phyloP scores from a whole-genome alignment of 805 yeast genomes.

The Pichia deserticola region DNA sequence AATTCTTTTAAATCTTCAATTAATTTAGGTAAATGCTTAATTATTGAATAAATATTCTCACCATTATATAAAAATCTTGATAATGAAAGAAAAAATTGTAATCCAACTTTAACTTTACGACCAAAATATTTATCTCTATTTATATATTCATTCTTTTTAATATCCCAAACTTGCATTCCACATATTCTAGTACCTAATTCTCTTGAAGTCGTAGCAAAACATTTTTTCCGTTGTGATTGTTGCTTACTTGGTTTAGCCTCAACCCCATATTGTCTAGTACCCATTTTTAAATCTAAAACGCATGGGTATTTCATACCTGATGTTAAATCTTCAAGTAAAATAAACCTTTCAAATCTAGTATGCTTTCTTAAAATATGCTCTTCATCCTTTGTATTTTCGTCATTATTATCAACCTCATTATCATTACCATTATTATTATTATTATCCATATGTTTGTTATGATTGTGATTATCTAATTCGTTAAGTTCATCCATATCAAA shows the following conservation, averaged over 20 bases:
- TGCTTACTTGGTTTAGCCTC: constrained; percentile 72
- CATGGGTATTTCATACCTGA: constrained; percentile 78
- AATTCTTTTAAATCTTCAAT: constrained; percentile 55
- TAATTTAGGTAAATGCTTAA: constrained; percentile 59
- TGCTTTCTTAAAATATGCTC: constrained; percentile 17
- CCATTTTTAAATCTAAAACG: constrained; percentile 94
- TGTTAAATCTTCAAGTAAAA: constrained; percentile 85
- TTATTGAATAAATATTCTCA: constrained; percentile 43
- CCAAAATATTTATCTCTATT: constrained; percentile 92
- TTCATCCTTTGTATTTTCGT: background rate
- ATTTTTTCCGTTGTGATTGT: constrained; percentile 72
- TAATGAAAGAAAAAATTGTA: constrained; percentile 68
- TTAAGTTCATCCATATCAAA: background rate
- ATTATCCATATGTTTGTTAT: too few relatives aligned
- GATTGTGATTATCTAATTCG: background rate
- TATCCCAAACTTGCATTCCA: constrained; percentile 85
- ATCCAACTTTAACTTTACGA: constrained; percentile 61
- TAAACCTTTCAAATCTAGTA: constrained; percentile 69
- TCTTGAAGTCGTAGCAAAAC: constrained; percentile 73
- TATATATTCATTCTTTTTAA: constrained; percentile 37
- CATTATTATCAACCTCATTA: constrained; percentile 3
- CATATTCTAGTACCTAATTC: constrained; percentile 86
- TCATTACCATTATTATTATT: too few relatives aligned
- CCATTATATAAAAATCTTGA: constrained; percentile 81
- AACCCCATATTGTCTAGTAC: constrained; percentile 97